Percentiles rank a stretch among this genome's conserved stretches.
Conservation (phyloP, 2,329 filamentous ascomycete species). For the Dothidotthia symphoricarpi region DNA sequence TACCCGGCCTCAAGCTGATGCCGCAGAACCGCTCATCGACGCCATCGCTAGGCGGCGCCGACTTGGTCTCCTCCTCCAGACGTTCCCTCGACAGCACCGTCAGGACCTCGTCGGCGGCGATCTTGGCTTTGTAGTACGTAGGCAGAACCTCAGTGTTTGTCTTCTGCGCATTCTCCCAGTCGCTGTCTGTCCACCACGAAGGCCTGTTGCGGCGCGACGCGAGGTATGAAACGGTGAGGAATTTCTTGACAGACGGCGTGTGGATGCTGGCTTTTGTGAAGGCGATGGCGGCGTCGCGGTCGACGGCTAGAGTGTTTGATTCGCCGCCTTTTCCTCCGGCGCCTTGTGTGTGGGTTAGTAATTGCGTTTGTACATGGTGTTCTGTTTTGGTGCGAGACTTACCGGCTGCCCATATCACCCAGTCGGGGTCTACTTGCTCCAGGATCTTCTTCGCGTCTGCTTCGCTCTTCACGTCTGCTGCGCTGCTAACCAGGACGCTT, state of each 20-base stretch:
- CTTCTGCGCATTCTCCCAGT: constrained; percentile 48
- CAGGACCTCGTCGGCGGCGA: constrained; percentile 57
- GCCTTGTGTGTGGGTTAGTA: constrained; percentile 39
- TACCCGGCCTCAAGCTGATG: constrained; percentile 54
- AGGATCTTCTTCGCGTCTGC: constrained; percentile 63
- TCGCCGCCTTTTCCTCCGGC: constrained; percentile 57
- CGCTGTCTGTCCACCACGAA: constrained; percentile 52
- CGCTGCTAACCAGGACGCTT: constrained; percentile 65
- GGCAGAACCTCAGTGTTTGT: constrained; percentile 52
- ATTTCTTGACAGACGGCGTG: constrained; percentile 50
- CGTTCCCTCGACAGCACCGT: constrained; percentile 44
- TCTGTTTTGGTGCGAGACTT: constrained; percentile 13
- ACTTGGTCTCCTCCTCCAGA: constrained; percentile 22
- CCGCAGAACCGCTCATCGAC: constrained; percentile 45
- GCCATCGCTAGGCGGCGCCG: constrained; percentile 14
- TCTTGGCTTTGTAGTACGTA: constrained; percentile 55
- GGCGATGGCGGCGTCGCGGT: constrained; percentile 55
- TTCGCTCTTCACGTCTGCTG: constrained; percentile 68
- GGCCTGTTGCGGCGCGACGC: constrained; percentile 51
- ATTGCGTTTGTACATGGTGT: background rate
- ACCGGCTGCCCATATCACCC: constrained; percentile 69
- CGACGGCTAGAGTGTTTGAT: constrained; percentile 52
- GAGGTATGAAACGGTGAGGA: constrained; percentile 56
- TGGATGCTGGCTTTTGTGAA: constrained; percentile 53
- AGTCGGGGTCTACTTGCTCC: constrained; percentile 61